phyloP scores from a whole-genome alignment of 192 early-diverging fungal species.

The Umbelopsis vinacea region DNA sequence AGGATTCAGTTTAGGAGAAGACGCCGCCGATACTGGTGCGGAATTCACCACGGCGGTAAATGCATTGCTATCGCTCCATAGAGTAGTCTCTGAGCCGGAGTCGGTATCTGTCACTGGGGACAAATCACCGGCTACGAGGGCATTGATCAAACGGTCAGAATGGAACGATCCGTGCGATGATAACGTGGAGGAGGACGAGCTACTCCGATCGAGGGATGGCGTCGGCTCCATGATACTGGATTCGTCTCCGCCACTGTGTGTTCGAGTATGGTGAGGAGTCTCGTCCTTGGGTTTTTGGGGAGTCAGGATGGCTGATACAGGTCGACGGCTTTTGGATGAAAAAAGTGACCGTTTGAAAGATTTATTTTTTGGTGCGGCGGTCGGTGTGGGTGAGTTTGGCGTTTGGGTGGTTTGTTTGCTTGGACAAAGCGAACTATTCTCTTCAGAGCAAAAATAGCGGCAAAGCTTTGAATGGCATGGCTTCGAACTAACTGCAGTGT shows the following conservation, averaged over 20 bases:
- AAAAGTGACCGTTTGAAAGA: conserved; percentile 8
- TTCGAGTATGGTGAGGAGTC: neutral
- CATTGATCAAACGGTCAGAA: neutral
- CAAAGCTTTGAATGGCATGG: conserved; percentile 1
- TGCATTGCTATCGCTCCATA: neutral
- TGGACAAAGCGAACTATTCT: conserved; percentile 18
- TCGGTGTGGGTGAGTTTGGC: neutral
- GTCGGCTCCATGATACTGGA: neutral
- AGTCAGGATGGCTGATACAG: neutral
- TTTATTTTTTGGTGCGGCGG: neutral
- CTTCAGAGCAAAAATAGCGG: conserved; percentile 21
- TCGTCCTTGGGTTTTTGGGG: neutral
- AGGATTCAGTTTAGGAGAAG: neutral
- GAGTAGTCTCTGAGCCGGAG: neutral
- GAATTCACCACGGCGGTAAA: neutral
- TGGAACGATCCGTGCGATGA: conserved; percentile 13
- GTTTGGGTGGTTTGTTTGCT: neutral
- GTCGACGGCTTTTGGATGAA: conserved; percentile 3
- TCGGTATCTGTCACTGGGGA: neutral
- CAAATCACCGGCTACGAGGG: neutral
- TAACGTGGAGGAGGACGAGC: conserved; percentile 4
- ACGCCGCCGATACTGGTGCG: conserved; percentile 9
- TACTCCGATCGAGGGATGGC: conserved; percentile 20
- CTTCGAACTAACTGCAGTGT: neutral
- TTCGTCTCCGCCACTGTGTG: neutral